Percentiles rank a stretch among this genome's conserved stretches.
Evolutionary conservation across 1,284 basidiomycete genomes (phyloP).

Genomic region (Cryptococcus floricola): DNA sequence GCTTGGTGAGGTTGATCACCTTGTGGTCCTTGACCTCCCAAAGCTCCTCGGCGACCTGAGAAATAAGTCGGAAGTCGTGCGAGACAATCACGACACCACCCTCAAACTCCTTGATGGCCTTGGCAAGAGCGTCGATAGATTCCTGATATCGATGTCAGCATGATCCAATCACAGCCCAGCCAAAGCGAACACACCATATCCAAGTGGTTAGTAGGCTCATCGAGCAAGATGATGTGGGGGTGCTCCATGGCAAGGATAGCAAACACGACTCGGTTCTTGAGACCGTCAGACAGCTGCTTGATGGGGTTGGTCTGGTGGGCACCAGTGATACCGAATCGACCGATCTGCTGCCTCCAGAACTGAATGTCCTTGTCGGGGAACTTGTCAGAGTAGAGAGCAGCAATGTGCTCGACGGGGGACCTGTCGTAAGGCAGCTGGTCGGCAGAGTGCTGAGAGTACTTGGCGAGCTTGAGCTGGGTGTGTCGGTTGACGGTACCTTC

Average conservation of each 20-base stretch:
- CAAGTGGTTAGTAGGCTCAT: slow-evolving; percentile 58
- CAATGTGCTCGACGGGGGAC: slow-evolving; percentile 92
- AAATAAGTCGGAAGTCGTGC: slow-evolving; percentile 94
- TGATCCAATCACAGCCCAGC: not conserved
- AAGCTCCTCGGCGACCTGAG: slow-evolving; percentile 92
- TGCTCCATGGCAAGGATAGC: slow-evolving; percentile 76
- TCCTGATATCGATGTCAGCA: slow-evolving; percentile 48
- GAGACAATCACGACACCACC: slow-evolving; percentile 98
- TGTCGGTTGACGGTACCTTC: slow-evolving; percentile 88
- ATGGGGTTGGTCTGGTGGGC: slow-evolving; percentile 91
- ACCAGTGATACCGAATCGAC: slow-evolving; percentile 92
- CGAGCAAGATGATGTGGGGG: slow-evolving; percentile 81
- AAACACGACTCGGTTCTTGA: slow-evolving; percentile 75
- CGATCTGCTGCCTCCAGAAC: slow-evolving; percentile 90
- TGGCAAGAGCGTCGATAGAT: slow-evolving; percentile 91
- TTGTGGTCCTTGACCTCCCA: slow-evolving; percentile 97
- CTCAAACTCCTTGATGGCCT: slow-evolving; percentile 93
- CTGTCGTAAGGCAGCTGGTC: slow-evolving; percentile 96
- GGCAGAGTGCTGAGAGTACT: slow-evolving; percentile 97
- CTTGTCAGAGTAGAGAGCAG: slow-evolving; percentile 70
- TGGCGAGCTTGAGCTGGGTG: slow-evolving; percentile 84
- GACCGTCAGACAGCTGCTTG: slow-evolving; percentile 88
- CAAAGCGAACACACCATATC: slow-evolving; percentile 42
- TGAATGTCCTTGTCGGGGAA: slow-evolving; percentile 88
- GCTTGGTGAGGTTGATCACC: slow-evolving; percentile 85